Base-by-base conservation (phyloP, 2,329 filamentous ascomycete genomes). In the Coniochaeta hoffmannii region DNA sequence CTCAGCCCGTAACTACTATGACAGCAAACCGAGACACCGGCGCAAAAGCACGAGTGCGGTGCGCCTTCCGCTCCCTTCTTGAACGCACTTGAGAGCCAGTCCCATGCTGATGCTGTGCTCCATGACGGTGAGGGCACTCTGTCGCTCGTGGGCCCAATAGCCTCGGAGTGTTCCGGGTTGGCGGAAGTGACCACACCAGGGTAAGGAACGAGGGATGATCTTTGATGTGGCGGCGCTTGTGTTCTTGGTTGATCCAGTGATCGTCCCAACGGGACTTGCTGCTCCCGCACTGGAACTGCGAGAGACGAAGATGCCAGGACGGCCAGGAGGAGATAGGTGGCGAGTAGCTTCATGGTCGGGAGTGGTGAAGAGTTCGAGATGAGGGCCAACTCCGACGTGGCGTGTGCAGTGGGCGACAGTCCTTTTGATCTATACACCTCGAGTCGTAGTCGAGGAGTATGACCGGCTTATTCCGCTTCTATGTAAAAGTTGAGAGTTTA, bases 11-110 rank as follows among this genome's bases (percentile, higher is more conserved):
- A 55, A 12, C 28, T 30, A 0, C 57, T 44, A 44, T 61, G 60
- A 57, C 66, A 69, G 58, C 66, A 69, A 46, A 68, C 55, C 2
- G 59, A 59, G 4, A 64, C 65, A 15, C 60, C 64, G 1, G 63
- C 64, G 30, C 66, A 68, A 52, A 69, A 68, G 50, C 66, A 68
- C 4, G 56, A 55, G 19, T 12, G 44, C 35, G 50, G 34, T 26
- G 38, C 55, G 24, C 17, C 26, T 28, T 19, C 36, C n/a, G 15
- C 11, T 24, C 31, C 31, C 38, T 36, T 50, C 50, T 30, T 38
- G 26, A 32, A 36, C 8, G 35, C 53, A 35, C 11, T 44, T 31
- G 24, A 51, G 24, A 55, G 17, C 24, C 46, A 44, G 36, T 54
- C 57, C 55, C 53, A 52, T 4, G 54, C 35, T 4, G 58, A 28